Evolutionary conservation across 2,329 filamentous ascomycete genomes (phyloP).

Genomic region (Aspergillus texensis): DNA sequence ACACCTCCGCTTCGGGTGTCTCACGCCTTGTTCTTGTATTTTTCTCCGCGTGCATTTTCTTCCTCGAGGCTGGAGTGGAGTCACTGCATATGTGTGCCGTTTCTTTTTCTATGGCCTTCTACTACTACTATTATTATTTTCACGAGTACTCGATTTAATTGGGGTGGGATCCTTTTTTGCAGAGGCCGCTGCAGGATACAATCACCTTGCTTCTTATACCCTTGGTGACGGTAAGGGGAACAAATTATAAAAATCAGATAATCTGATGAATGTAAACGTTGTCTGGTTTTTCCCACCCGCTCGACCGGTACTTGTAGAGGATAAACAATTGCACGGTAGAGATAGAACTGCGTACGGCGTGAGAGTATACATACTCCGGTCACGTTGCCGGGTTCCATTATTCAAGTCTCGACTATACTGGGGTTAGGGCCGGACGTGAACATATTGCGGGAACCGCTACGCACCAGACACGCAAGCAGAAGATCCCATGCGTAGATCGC

Average conservation of each 20-base stretch:
- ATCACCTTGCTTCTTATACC: slow-evolving; percentile 2
- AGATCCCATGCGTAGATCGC: not conserved
- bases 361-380: not conserved
- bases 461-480: slow-evolving; percentile 2
- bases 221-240: slow-evolving; percentile 1
- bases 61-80: not conserved
- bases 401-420: not conserved
- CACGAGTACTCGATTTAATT: slow-evolving; percentile 10
- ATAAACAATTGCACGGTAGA: not conserved
- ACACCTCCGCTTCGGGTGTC: not conserved
- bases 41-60: slow-evolving; percentile 8
- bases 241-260: not conserved
- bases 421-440: not conserved
- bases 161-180: not conserved
- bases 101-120: not conserved
- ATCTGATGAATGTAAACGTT: not conserved
- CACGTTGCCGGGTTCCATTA: not conserved
- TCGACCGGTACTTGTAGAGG: not conserved
- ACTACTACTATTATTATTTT: slow-evolving; percentile 8
- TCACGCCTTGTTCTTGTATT: not conserved
- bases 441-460: not conserved
- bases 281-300: not conserved
- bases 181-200: not conserved
- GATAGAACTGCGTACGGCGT: too few relatives aligned
- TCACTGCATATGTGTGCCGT: slow-evolving; percentile 4